phyloP scores from a whole-genome alignment of 108 stramenopile species.

The Skeletonema costatum region DNA sequence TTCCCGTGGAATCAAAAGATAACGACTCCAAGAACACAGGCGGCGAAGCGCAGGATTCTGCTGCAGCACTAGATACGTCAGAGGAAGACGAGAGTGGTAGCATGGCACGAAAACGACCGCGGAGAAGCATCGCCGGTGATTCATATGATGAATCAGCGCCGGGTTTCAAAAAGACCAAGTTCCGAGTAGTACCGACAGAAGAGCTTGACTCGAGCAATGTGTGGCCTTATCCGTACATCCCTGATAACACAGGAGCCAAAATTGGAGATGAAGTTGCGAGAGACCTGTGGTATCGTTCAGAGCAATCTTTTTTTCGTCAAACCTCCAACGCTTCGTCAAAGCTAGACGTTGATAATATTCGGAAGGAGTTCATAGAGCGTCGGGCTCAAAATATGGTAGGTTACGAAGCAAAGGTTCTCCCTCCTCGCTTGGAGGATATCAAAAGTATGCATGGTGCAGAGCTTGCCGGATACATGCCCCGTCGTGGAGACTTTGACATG shows the following conservation, averaged over 20 bases:
- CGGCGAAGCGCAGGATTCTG: not conserved
- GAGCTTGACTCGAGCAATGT: slow-evolving; percentile 55
- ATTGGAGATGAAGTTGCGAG: slow-evolving; percentile 81
- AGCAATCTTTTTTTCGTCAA: slow-evolving; percentile 71
- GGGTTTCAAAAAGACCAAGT: slow-evolving; percentile 67
- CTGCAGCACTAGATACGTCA: not conserved
- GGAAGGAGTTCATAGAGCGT: slow-evolving; percentile 73
- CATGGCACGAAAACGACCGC: slow-evolving; percentile 26
- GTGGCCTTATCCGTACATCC: slow-evolving; percentile 77
- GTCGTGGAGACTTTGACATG: slow-evolving; percentile 95
- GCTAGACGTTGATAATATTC: slow-evolving; percentile 63
- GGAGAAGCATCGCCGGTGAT: slow-evolving; percentile 18
- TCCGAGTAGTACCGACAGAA: slow-evolving; percentile 67
- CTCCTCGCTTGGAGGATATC: slow-evolving; percentile 76
- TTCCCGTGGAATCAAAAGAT: slow-evolving; percentile 20
- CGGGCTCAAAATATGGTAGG: slow-evolving; percentile 55
- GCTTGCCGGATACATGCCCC: slow-evolving; percentile 90
- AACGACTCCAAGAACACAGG: slow-evolving; percentile 2
- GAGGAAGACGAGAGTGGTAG: slow-evolving; percentile 12
- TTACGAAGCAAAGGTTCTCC: slow-evolving; percentile 74
- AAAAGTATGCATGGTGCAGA: slow-evolving; percentile 73
- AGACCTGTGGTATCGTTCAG: slow-evolving; percentile 75
- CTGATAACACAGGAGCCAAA: slow-evolving; percentile 47
- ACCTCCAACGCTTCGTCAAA: slow-evolving; percentile 37
- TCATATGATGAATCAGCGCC: slow-evolving; percentile 42